These are phyloP conservation scores for Raffaelea albimanens DNA, from an alignment of 2,329 filamentous ascomycete genomes.

Conservation along the genomic window DNA sequence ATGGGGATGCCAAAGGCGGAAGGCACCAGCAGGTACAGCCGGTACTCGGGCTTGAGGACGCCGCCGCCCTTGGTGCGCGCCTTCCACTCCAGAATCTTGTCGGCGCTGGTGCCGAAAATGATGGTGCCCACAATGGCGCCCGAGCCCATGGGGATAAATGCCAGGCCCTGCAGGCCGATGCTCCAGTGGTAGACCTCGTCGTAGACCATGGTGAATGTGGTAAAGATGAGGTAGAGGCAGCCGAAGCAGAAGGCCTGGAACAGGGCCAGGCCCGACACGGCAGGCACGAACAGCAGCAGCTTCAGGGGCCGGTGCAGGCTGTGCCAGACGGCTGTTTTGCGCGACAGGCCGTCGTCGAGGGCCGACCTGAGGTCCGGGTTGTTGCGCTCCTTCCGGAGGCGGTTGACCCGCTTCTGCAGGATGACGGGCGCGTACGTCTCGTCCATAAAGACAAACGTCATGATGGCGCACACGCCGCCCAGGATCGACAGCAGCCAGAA, in stretches of 20 bases:
- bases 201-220: slow-evolving; percentile 46
- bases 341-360: slow-evolving; percentile 35
- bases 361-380: slow-evolving; percentile 44
- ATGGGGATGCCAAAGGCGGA: slow-evolving; percentile 54
- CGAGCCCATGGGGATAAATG: slow-evolving; percentile 37
- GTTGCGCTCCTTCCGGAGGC: slow-evolving; percentile 39
- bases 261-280: slow-evolving; percentile 13
- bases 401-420: slow-evolving; percentile 29
- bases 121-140: slow-evolving; percentile 38
- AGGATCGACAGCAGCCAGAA: slow-evolving; percentile 38
- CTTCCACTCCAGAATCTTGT: background rate
- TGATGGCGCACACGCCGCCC: slow-evolving; percentile 21
- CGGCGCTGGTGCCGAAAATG: slow-evolving; percentile 13
- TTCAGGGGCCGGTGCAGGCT: slow-evolving; percentile 18
- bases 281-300: slow-evolving; percentile 33
- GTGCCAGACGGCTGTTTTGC: background rate
- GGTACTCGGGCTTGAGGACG: slow-evolving; percentile 31
- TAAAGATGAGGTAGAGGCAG: slow-evolving; percentile 48
- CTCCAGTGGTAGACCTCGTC: slow-evolving; percentile 44
- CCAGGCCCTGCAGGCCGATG: slow-evolving; percentile 39
- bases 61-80: background rate
- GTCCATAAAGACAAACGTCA: slow-evolving; percentile 28
- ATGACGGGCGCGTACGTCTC: slow-evolving; percentile 41
- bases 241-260: slow-evolving; percentile 19
- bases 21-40: slow-evolving; percentile 50